phyloP scores from a whole-genome alignment of 2,329 filamentous ascomycete genomes.

The Trichoderma sp. region DNA sequence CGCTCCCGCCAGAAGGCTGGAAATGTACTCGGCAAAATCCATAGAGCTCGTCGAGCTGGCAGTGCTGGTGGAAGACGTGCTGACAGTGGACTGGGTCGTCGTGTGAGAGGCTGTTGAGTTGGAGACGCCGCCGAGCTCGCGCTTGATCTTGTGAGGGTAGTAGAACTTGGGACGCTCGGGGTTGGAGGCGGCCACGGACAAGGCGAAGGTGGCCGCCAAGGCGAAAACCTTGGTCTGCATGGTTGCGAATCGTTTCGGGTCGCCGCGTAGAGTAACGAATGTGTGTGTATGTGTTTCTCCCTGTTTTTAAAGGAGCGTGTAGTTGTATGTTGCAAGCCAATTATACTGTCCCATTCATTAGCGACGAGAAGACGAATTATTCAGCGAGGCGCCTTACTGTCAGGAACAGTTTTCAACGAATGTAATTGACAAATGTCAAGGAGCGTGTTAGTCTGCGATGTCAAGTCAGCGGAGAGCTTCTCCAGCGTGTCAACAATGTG shows the following conservation, averaged over 20 bases:
- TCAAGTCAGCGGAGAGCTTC: slow-evolving; percentile 3
- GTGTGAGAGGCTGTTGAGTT: slow-evolving; percentile 46
- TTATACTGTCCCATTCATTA: slow-evolving; percentile 25
- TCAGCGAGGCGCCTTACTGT: slow-evolving; percentile 45
- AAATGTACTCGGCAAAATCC: not conserved
- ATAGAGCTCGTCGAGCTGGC: not conserved
- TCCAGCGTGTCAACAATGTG: not conserved
- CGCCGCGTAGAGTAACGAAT: slow-evolving; percentile 33
- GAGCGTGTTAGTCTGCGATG: slow-evolving; percentile 46
- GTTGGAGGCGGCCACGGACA: slow-evolving; percentile 52
- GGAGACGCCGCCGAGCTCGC: slow-evolving; percentile 43
- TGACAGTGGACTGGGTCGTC: not conserved
- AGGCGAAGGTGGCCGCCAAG: slow-evolving; percentile 54
- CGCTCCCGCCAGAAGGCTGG: not conserved
- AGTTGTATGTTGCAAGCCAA: slow-evolving; percentile 21
- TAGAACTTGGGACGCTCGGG: slow-evolving; percentile 57
- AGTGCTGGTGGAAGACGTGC: not conserved
- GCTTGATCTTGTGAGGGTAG: slow-evolving; percentile 61
- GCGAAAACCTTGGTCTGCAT: slow-evolving; percentile 56
- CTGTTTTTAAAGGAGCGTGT: slow-evolving; percentile 27
- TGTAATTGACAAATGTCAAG: slow-evolving; percentile 64
- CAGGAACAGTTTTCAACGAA: slow-evolving; percentile 56
- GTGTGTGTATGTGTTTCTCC: slow-evolving; percentile 25
- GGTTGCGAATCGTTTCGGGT: slow-evolving; percentile 33
- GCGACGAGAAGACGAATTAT: not conserved